Conservation (phyloP, 2,329 filamentous ascomycete genomes). For the Alternaria arborescens region DNA sequence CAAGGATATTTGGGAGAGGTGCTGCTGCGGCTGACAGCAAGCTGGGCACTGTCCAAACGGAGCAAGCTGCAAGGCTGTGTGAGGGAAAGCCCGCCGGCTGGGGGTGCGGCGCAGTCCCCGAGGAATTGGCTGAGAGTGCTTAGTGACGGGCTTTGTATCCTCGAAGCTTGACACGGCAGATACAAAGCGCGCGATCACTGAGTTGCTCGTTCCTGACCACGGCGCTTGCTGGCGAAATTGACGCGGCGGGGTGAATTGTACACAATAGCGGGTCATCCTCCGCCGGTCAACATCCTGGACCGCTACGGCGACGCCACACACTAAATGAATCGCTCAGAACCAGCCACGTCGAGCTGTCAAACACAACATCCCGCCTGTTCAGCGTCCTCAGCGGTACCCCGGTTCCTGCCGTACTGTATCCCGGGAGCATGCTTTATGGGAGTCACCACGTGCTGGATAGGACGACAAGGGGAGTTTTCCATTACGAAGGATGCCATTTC, state of each 20-base stretch:
- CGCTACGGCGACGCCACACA: not conserved
- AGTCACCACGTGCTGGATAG: slow-evolving; percentile 13
- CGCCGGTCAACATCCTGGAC: slow-evolving; percentile 18
- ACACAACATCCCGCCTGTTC: not conserved
- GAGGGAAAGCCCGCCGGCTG: slow-evolving; percentile 23
- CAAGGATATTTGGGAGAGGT: slow-evolving; percentile 34
- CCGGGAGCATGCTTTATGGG: not conserved
- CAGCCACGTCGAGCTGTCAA: slow-evolving; percentile 13
- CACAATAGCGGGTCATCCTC: slow-evolving; percentile 18
- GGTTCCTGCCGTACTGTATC: not conserved
- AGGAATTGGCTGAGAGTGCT: slow-evolving; percentile 11
- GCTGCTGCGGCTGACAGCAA: slow-evolving; percentile 42
- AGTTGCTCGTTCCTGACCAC: slow-evolving; percentile 1
- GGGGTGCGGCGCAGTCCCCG: slow-evolving; percentile 20
- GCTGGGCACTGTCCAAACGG: slow-evolving; percentile 31
- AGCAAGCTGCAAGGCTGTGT: slow-evolving; percentile 28
- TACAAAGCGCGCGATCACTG: slow-evolving; percentile 2
- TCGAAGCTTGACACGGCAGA: slow-evolving; percentile 4
- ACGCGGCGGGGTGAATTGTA: slow-evolving; percentile 23
- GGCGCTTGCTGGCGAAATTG: slow-evolving; percentile 12
- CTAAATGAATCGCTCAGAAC: slow-evolving; percentile 7
- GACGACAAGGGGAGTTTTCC: not conserved
- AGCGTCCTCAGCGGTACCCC: not conserved
- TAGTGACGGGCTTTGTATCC: slow-evolving; percentile 4
- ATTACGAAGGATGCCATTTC: slow-evolving; percentile 8